Percentiles rank a stretch among this genome's conserved stretches.
These are phyloP conservation scores for Eragrostis curvula DNA, from an alignment of 176 grass and related monocot genomes.

Conservation along the genomic window DNA sequence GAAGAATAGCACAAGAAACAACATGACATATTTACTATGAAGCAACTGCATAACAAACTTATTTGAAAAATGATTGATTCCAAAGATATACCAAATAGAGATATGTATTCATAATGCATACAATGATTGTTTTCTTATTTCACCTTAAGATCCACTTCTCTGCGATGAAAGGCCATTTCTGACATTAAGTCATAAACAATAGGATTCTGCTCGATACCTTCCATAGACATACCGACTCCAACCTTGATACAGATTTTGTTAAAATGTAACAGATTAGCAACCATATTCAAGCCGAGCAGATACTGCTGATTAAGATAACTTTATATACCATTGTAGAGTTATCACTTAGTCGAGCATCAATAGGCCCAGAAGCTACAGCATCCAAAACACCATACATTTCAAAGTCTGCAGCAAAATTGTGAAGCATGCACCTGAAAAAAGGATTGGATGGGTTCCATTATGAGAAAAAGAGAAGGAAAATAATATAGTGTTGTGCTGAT, in stretches of 20 bases:
- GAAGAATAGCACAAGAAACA: not conserved
- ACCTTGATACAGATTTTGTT: slow-evolving; percentile 50
- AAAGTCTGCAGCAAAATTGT: slow-evolving; percentile 91
- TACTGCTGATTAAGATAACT: slow-evolving; percentile 27
- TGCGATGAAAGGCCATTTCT: slow-evolving; percentile 85
- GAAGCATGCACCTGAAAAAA: slow-evolving; percentile 89
- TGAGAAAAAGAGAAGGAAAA: not conserved
- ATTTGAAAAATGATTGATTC: slow-evolving; percentile 9
- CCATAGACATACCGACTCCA: slow-evolving; percentile 99
- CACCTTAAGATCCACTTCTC: slow-evolving; percentile 84
- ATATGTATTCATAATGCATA: not conserved
- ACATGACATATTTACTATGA: not conserved
- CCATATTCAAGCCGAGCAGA: slow-evolving; percentile 30
- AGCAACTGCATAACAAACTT: not conserved
- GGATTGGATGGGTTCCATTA: slow-evolving; percentile 4
- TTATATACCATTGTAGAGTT: slow-evolving; percentile 84
- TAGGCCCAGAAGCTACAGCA: slow-evolving; percentile 69
- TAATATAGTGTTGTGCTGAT: slow-evolving; percentile 7
- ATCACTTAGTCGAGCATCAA: slow-evolving; percentile 79
- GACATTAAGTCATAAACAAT: slow-evolving; percentile 98
- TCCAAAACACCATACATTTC: slow-evolving; percentile 93
- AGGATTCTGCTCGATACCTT: slow-evolving; percentile 98
- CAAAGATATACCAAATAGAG: not conserved
- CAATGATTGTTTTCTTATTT: slow-evolving; percentile 20
- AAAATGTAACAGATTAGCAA: slow-evolving; percentile 12